A percentile compares a stretch with the other conserved stretches of the same genome.
phyloP scores from a whole-genome alignment of 1,284 basidiomycete genomes.

The Cystobasidiaceae sp. region DNA sequence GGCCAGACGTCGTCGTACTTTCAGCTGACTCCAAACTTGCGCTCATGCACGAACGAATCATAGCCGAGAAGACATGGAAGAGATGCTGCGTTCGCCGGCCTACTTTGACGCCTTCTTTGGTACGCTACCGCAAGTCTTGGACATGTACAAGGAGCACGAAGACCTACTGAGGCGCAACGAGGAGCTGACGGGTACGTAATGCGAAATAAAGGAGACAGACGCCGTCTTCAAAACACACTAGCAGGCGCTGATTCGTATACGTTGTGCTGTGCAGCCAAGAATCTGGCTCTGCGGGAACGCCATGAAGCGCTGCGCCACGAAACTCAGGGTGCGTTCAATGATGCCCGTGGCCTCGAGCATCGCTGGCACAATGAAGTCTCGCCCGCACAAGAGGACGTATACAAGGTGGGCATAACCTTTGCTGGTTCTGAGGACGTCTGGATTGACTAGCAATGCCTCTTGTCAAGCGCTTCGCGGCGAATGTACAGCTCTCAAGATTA shows the following conservation, averaged over 20 bases:
- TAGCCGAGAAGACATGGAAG: slow-evolving; percentile 83
- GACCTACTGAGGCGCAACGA: slow-evolving; percentile 67
- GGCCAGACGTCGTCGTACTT: too few species aligned
- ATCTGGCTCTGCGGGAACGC: slow-evolving; percentile 46
- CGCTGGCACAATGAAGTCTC: slow-evolving; percentile 73
- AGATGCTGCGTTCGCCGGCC: slow-evolving; percentile 67
- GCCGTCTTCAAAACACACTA: too few species aligned
- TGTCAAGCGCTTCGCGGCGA: slow-evolving; percentile 67
- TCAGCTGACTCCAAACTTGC: too few species aligned
- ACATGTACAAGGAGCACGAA: slow-evolving; percentile 62
- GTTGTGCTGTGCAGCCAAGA: too few species aligned
- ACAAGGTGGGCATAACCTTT: slow-evolving; percentile 79
- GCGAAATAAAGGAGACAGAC: too few species aligned
- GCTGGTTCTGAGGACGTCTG: too few species aligned
- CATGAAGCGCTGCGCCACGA: slow-evolving; percentile 46
- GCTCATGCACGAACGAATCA: too few species aligned
- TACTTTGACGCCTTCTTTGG: slow-evolving; percentile 85
- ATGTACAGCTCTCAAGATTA: slow-evolving; percentile 77
- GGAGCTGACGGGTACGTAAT: slow-evolving; percentile 26
- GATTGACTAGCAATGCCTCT: too few species aligned
- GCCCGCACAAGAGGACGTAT: slow-evolving; percentile 75
- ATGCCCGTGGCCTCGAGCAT: slow-evolving; percentile 70
- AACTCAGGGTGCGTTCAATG: slow-evolving; percentile 56
- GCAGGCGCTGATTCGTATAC: too few species aligned
- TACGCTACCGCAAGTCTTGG: slow-evolving; percentile 65